Percentiles rank a stretch among this genome's conserved stretches.
Evolutionary conservation across 306 rosid genomes (phyloP).

Genomic region (Sechiopsis laciniata): DNA sequence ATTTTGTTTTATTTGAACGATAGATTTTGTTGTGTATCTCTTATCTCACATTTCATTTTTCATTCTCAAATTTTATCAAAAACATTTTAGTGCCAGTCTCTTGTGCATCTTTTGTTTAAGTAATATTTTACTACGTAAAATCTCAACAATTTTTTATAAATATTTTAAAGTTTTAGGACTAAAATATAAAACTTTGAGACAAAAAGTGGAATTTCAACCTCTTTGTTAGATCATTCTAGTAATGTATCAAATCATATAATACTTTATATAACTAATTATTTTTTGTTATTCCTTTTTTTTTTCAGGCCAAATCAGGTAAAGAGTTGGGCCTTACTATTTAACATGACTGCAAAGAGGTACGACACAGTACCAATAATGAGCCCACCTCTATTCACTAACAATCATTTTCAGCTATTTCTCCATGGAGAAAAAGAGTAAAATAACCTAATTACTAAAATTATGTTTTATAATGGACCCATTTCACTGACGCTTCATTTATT

Average conservation of each 20-base stretch:
- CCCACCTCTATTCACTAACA: slow-evolving; percentile 2
- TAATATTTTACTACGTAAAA: too few relatives aligned
- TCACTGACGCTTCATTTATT: too few relatives aligned
- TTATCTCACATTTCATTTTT: too few relatives aligned
- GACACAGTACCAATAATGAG: neutral
- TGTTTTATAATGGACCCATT: neutral
- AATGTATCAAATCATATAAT: neutral
- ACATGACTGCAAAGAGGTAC: neutral
- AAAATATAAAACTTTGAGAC: too few relatives aligned
- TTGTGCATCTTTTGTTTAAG: too few relatives aligned
- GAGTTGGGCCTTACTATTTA: slow-evolving; percentile 16
- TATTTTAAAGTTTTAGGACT: neutral
- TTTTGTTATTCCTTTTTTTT: neutral
- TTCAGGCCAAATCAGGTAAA: neutral
- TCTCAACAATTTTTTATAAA: too few relatives aligned
- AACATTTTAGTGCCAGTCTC: too few relatives aligned
- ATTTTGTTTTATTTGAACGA: too few relatives aligned
- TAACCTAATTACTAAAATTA: neutral
- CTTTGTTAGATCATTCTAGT: too few relatives aligned
- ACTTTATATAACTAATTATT: neutral
- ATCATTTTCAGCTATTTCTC: neutral
- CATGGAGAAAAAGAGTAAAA: neutral
- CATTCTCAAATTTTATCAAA: too few relatives aligned
- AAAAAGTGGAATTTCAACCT: neutral
- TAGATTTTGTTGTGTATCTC: too few relatives aligned